Evolutionary conservation across 352 stramenopile species (phyloP), one percentile per base, ranked within the genome.

Genomic region (Phytophthora citrophthora): DNA sequence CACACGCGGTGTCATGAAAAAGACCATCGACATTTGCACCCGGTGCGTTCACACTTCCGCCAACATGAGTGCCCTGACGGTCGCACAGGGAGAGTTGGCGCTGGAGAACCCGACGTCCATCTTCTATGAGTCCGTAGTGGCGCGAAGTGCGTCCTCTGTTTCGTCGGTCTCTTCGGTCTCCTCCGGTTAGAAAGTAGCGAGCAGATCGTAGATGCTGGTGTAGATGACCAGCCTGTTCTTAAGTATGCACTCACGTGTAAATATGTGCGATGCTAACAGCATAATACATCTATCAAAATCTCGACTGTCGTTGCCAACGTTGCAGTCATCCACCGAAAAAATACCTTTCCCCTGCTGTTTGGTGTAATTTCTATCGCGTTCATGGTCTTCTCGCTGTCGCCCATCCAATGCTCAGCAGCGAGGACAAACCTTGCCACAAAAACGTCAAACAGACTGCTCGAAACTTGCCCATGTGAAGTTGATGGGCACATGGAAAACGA

Each of bases 21-120:
- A 74, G 24, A 59, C 38, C 11, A 70, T 78, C 2, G 65, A 76
- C 53, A 56, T 74, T 15, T 81, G 72, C 61, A 76, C 69, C 20
- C 69, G 72, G 10, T 80, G 72, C 16, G 68, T 77, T 18, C 64
- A 77, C 53, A 66, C 62, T 9, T 53, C 62, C 15, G 62, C 62
- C 5, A 64, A 72, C 34, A 63, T 65, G 56, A 79, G 58, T 47
- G 74, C 62, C 0, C 12, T 77, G 10, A 51, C 62, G 11, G 72
- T 83, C 4, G 74, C 74, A 0, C 55, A 69, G 12, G 64, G 49
- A 6, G 74, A 82, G 26, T 47, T 82, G 40, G 23, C 49, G 12
- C 53, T 74, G 0, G 68, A 77, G 24, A 77, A 71, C 50, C 64
- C 68, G 16, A 65, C 54, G 3, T 56, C 68, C 20, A 69, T 77